Evolutionary conservation across 2,329 filamentous ascomycete species (phyloP).

Genomic region (Trichoderma sp.): DNA sequence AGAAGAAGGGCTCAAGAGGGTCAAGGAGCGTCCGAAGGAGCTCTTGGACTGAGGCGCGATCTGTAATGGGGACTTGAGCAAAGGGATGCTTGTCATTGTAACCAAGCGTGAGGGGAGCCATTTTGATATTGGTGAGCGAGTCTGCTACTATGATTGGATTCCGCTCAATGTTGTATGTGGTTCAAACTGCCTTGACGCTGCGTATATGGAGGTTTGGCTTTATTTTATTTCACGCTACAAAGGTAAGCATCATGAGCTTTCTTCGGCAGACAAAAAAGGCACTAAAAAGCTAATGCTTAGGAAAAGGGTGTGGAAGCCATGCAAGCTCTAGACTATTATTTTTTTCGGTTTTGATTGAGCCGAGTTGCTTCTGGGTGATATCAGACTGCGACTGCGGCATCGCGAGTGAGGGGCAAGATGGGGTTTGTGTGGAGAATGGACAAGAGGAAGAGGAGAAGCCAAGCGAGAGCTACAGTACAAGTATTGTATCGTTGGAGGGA

Average conservation of each 20-base stretch:
- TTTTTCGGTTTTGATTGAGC: conserved; percentile 14
- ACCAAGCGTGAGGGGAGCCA: conserved; percentile 39
- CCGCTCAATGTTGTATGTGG: not conserved
- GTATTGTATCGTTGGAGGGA: not conserved
- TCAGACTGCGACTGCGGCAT: conserved; percentile 1
- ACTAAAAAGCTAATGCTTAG: not conserved
- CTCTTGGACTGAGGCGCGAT: conserved; percentile 46
- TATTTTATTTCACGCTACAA: not conserved
- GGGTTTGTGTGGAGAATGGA: conserved; percentile 8
- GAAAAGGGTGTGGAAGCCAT: not conserved
- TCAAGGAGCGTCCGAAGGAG: conserved; percentile 64
- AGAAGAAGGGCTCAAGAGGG: conserved; percentile 70
- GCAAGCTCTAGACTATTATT: not conserved
- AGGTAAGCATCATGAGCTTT: not conserved
- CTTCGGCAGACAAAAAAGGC: not conserved
- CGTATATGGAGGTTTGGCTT: not conserved
- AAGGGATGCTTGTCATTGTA: conserved; percentile 56
- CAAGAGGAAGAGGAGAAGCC: conserved; percentile 1
- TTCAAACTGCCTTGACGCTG: not conserved
- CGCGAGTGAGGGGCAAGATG: conserved; percentile 16
- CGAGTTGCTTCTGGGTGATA: conserved; percentile 13
- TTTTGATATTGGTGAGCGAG: not conserved
- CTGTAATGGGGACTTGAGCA: conserved; percentile 47
- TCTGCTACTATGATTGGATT: not conserved
- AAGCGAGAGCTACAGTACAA: not conserved